These are phyloP conservation scores for Selaginella tamariscina DNA, from an alignment of 75 land plant species.

Conservation along the genomic window DNA sequence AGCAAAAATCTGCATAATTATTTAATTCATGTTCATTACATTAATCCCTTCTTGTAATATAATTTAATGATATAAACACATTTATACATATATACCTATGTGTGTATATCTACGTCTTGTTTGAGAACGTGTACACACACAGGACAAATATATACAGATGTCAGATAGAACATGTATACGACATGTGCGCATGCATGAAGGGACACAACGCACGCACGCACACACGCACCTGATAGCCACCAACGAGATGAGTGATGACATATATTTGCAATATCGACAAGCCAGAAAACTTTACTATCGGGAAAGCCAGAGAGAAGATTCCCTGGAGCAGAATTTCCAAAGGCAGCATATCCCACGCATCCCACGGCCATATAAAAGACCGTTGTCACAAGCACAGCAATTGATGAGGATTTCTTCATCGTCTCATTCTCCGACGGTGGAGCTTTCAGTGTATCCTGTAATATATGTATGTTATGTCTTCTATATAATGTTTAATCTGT, in stretches of 20 bases:
- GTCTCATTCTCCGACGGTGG: slow-evolving; percentile 16
- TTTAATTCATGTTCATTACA: not conserved
- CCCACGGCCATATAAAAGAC: slow-evolving; percentile 15
- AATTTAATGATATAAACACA: too few species aligned
- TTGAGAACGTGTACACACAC: too few species aligned
- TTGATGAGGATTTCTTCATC: slow-evolving; percentile 18
- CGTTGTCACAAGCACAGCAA: slow-evolving; percentile 9
- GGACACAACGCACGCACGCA: too few species aligned
- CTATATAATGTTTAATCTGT: too few species aligned
- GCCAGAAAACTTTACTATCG: slow-evolving; percentile 10
- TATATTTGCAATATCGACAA: slow-evolving; percentile 16
- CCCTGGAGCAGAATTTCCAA: slow-evolving; percentile 18
- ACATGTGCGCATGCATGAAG: too few species aligned
- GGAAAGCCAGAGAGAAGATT: slow-evolving; percentile 17
- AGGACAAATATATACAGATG: too few species aligned
- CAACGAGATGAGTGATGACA: slow-evolving; percentile 16
- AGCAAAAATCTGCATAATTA: not conserved
- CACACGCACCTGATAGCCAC: slow-evolving; percentile 19
- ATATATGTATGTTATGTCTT: too few species aligned
- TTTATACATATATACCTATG: too few species aligned
- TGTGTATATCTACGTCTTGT: too few species aligned
- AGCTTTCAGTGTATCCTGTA: slow-evolving; percentile 6
- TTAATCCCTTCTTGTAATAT: too few species aligned
- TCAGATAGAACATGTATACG: too few species aligned
- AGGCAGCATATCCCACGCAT: slow-evolving; percentile 19